Percentiles rank a stretch among this genome's conserved stretches.
These are phyloP conservation scores for Cinchona pubescens DNA, from an alignment of 257 asterid species.

Conservation along the genomic window DNA sequence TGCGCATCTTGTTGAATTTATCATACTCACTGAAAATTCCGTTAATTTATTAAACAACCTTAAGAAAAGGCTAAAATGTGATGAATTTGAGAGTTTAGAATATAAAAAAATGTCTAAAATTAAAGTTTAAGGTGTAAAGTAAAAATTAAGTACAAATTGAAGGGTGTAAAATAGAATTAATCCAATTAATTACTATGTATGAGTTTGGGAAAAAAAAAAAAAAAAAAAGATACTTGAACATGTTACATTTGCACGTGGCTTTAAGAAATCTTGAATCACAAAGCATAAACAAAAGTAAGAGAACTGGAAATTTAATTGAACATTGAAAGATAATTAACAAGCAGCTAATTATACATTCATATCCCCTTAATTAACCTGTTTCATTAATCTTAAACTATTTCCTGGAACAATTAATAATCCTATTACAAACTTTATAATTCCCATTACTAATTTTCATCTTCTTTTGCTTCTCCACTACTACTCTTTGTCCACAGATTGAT, in stretches of 20 bases:
- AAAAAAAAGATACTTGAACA: not conserved
- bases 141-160: too few relatives aligned
- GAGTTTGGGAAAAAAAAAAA: too few relatives aligned
- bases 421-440: constrained; percentile 4
- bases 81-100: too few relatives aligned
- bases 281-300: not conserved
- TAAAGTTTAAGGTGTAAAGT: too few relatives aligned
- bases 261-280: not conserved
- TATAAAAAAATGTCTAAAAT: too few relatives aligned
- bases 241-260: not conserved
- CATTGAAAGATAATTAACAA: not conserved
- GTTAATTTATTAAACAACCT: too few relatives aligned
- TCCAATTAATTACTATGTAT: too few relatives aligned
- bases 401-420: constrained; percentile 9
- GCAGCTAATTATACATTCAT: not conserved
- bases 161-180: too few relatives aligned
- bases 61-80: too few relatives aligned
- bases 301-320: not conserved
- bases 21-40: too few relatives aligned
- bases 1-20: too few relatives aligned
- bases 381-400: not conserved
- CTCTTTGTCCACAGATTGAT: constrained; percentile 17
- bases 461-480: not conserved
- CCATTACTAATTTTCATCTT: constrained; percentile 4
- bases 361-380: not conserved